Percentiles rank a stretch among this genome's conserved stretches.
Conservation (phyloP, 768 basidiomycete genomes). For the Agrocybe pediades region DNA sequence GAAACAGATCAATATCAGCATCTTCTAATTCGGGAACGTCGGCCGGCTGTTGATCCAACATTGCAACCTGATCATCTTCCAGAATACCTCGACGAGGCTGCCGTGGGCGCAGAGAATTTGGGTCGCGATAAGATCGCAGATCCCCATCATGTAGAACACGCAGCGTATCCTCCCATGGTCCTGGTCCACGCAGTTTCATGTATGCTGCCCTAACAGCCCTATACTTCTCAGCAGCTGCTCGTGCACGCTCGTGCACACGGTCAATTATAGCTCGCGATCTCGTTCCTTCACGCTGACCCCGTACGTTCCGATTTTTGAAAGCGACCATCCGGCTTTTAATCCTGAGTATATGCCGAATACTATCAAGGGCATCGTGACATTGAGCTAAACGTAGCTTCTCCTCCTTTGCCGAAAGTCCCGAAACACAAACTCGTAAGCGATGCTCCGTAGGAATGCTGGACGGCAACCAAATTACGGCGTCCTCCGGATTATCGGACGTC, state of each 20-base stretch:
- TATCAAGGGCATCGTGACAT: conserved; percentile 7
- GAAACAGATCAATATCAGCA: background rate
- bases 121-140: conserved; percentile 8
- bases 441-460: background rate
- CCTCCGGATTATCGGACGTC: conserved; percentile 1
- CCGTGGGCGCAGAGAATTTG: background rate
- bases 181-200: conserved; percentile 1
- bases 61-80: conserved; percentile 7
- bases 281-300: conserved; percentile 9
- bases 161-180: conserved; percentile 5
- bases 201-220: conserved; percentile 7
- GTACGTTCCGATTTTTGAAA: conserved; percentile 9
- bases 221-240: conserved; percentile 9
- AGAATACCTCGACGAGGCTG: background rate
- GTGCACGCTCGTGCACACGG: conserved; percentile 9
- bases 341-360: background rate
- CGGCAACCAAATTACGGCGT: conserved; percentile 5
- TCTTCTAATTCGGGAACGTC: too few species aligned
- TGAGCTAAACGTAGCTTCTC: conserved; percentile 8
- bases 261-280: conserved; percentile 7
- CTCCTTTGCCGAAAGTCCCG: background rate
- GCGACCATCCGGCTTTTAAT: background rate
- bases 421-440: background rate
- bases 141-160: conserved; percentile 5
- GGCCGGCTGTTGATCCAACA: background rate